These are phyloP conservation scores for Calophaca sinica DNA, from an alignment of 306 rosid genomes.

Conservation along the genomic window DNA sequence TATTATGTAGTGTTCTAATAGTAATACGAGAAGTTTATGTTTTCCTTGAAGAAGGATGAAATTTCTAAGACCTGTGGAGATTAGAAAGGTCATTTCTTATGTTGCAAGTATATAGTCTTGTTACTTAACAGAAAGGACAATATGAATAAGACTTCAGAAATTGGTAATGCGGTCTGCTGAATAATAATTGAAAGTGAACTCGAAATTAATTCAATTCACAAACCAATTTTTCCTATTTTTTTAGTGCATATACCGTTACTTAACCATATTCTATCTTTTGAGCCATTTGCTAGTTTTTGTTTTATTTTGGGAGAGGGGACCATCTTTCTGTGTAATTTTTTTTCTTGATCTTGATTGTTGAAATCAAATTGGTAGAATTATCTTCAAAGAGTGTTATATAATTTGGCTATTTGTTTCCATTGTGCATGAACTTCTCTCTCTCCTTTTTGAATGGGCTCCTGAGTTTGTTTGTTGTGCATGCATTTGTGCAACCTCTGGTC, in stretches of 20 bases:
- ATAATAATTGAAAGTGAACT: constrained; percentile 17
- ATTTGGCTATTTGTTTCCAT: constrained; percentile 10
- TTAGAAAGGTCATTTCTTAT: no score
- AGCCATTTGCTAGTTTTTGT: not conserved
- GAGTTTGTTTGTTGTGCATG: constrained; percentile 16
- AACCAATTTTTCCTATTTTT: not conserved
- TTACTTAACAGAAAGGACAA: not conserved
- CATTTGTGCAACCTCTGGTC: constrained; percentile 21
- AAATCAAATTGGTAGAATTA: constrained; percentile 17
- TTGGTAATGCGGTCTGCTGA: not conserved
- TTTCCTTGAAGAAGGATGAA: no score
- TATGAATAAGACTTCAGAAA: constrained; percentile 10
- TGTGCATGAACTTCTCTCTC: not conserved
- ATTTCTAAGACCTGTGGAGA: no score
- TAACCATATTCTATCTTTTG: not conserved
- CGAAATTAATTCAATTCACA: constrained; percentile 2
- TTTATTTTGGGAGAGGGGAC: not conserved
- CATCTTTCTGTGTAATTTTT: not conserved
- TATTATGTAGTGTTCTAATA: constrained; percentile 20
- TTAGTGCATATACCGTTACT: not conserved
- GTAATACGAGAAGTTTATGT: no score
- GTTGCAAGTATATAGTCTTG: not conserved
- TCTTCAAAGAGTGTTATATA: not conserved
- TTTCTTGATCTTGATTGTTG: not conserved
- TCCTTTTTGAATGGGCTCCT: constrained; percentile 10